These are phyloP conservation scores for Cercospora beticola DNA, from an alignment of 2,329 filamentous ascomycete genomes.

Conservation along the genomic window DNA sequence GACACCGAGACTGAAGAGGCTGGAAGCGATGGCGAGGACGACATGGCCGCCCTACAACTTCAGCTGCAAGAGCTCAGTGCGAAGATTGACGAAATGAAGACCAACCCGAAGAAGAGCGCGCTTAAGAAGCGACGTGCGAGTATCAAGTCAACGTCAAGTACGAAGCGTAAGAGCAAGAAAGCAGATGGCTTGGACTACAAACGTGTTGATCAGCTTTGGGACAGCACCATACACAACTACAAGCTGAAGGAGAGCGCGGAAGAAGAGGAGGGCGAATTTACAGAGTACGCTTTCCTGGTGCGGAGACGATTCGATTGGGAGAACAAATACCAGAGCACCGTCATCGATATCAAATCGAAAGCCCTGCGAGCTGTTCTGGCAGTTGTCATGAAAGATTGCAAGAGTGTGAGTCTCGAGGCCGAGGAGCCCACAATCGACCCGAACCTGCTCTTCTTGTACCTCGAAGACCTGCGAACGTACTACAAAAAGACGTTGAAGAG, in stretches of 20 bases:
- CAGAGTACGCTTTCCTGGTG: constrained; percentile 80
- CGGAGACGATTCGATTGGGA: constrained; percentile 81
- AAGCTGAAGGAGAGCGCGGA: constrained; percentile 67
- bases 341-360: constrained; percentile 84
- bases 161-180: constrained; percentile 26
- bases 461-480: constrained; percentile 69
- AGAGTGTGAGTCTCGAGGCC: constrained; percentile 75
- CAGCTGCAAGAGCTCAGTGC: constrained; percentile 25
- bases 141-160: constrained; percentile 22
- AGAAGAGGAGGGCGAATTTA: constrained; percentile 67
- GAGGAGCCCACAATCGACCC: constrained; percentile 66
- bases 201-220: constrained; percentile 64
- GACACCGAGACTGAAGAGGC: constrained; percentile 23
- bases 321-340: constrained; percentile 71
- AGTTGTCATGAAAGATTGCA: constrained; percentile 72
- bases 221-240: constrained; percentile 61
- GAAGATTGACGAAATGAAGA: constrained; percentile 23
- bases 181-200: constrained; percentile 61
- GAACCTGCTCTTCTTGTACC: constrained; percentile 58
- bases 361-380: constrained; percentile 68
- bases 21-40: constrained; percentile 19
- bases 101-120: constrained; percentile 21
- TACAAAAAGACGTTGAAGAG: constrained; percentile 64
- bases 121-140: constrained; percentile 25
- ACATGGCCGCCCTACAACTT: constrained; percentile 20